Conservation (phyloP, 2,329 filamentous ascomycete genomes). For the Aureobasidium sp. region DNA sequence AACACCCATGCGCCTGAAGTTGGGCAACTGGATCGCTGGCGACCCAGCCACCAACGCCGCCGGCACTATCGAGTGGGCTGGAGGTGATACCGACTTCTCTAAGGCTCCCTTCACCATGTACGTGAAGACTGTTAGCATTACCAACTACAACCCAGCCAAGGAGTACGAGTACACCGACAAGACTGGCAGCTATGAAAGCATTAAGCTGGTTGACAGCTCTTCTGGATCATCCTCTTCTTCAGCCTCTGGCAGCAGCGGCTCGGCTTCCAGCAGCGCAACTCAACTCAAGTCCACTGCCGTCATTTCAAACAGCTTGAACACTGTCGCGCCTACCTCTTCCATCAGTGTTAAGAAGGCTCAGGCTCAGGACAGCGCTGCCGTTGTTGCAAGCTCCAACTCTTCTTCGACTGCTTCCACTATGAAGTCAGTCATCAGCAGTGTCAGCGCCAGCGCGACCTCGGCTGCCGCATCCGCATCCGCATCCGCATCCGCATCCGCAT, state of each 20-base stretch:
- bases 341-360: slow-evolving; percentile 10
- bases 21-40: slow-evolving; percentile 41
- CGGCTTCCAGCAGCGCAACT: not conserved
- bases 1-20: slow-evolving; percentile 64
- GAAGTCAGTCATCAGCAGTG: not conserved
- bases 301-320: slow-evolving; percentile 1
- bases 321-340: not conserved
- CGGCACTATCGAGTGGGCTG: slow-evolving; percentile 62
- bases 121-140: slow-evolving; percentile 44
- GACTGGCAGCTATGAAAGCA: slow-evolving; percentile 42
- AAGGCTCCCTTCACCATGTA: slow-evolving; percentile 47
- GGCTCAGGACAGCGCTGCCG: slow-evolving; percentile 5
- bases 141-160: slow-evolving; percentile 46
- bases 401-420: not conserved
- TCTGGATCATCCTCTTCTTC: not conserved
- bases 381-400: not conserved
- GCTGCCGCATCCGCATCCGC: not conserved
- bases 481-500: not conserved
- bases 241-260: not conserved
- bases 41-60: slow-evolving; percentile 41
- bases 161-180: slow-evolving; percentile 46
- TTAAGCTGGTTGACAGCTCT: slow-evolving; percentile 31
- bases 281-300: slow-evolving; percentile 3
- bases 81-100: slow-evolving; percentile 47
- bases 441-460: not conserved